Evolutionary conservation across 75 land plant genomes (phyloP), one percentile per base, ranked within the genome.

Genomic region (Cunninghamia lanceolata): DNA sequence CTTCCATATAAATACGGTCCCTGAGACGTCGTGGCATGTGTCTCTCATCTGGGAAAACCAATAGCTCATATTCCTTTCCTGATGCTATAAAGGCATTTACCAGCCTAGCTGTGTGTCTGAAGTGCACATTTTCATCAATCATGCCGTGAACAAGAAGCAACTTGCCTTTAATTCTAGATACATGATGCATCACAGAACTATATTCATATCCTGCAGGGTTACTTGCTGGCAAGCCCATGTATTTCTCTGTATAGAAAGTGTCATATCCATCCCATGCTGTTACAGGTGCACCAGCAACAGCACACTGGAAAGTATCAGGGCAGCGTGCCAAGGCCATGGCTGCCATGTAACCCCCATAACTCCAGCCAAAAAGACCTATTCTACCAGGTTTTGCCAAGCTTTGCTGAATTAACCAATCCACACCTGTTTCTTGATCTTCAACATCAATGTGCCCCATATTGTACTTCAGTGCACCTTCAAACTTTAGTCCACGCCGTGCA

Each of bases 251-350:
- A 88, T 98, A 98, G 86, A 92, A 95, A 14, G 99, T 96, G 87
- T 98, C 99, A 81, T 98, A 98, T 35, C 99, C 99, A 88, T 98
- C 99, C 99, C 99, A 98, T 25, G 99, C 85, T 45, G 99, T 98
- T 53, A 98, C 99, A 0, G 99, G 99, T 46, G 99, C 99, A 70
- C 99, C 99, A 30, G 99, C 92, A 4, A 96, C 94, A 38, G 98
- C 98, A 91, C 96, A 98, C 0, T 84, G 34, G 84, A 96, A 98
- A 1, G 87, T 88, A 13, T 98, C 95, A 3, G 98, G 95, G 83
- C 91, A 98, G 86, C 93, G 95, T 21, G 94, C 95, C 63, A 98
- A 76, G 76, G 91, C 83, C 92, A 96, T 96, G 38, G 98, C 95
- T 46, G 98, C 98, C 84, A 96, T 92, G 73, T 90, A 98, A 16